Conservation (phyloP, 768 basidiomycete species). For the Crepidotus variabilis region DNA sequence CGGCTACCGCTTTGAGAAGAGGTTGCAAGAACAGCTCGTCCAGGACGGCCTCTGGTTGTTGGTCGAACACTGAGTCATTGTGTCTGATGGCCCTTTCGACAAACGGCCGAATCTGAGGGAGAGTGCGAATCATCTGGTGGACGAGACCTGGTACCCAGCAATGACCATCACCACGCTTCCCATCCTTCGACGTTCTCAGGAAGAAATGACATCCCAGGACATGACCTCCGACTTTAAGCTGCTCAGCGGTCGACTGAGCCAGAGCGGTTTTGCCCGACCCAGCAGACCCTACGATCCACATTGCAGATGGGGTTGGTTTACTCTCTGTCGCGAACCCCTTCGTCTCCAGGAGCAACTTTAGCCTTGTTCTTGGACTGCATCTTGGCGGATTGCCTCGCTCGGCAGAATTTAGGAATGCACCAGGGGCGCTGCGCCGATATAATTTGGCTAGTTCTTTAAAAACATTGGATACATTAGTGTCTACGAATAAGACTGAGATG, state of each 20-base stretch:
- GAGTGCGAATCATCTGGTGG: neutral
- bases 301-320: neutral
- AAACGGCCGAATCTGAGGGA: neutral
- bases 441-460: neutral
- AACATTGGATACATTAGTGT: neutral
- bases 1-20: neutral
- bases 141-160: neutral
- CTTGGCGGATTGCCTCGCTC: neutral
- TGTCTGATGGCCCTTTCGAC: neutral
- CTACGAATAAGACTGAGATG: neutral
- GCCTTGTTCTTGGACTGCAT: neutral
- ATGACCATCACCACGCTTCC: neutral
- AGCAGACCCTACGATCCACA: neutral
- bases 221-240: neutral
- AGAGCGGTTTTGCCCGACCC: neutral
- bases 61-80: neutral
- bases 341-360: neutral
- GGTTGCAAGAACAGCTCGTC: neutral
- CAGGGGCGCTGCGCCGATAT: neutral
- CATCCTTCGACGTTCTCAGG: neutral
- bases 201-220: neutral
- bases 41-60: neutral
- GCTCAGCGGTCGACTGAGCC: neutral
- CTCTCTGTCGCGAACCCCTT: neutral
- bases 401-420: neutral